These are phyloP conservation scores for Cladophialophora exuberans DNA, from an alignment of 2,329 filamentous ascomycete species.

Conservation along the genomic window DNA sequence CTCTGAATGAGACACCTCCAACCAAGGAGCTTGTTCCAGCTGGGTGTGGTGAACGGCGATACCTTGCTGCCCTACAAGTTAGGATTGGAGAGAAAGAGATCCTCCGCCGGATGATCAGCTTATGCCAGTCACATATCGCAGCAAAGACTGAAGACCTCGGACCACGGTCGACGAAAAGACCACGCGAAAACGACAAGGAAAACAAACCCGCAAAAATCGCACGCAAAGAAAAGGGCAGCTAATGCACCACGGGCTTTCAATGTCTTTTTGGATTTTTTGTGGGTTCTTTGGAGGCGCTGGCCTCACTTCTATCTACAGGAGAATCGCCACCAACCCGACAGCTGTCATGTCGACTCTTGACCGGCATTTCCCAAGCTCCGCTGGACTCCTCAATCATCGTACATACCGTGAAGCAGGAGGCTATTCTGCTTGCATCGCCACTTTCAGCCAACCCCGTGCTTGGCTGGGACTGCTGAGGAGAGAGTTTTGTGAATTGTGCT, in stretches of 20 bases:
- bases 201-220: slow-evolving; percentile 24
- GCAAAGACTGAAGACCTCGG: slow-evolving; percentile 37
- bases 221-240: slow-evolving; percentile 13
- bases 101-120: slow-evolving; percentile 57
- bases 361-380: slow-evolving; percentile 9
- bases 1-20: slow-evolving; percentile 26
- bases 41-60: slow-evolving; percentile 40
- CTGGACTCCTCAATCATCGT: slow-evolving; percentile 19
- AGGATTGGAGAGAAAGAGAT: slow-evolving; percentile 74
- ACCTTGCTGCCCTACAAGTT: slow-evolving; percentile 67
- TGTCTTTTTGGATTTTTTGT: background rate
- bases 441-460: slow-evolving; percentile 9
- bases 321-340: slow-evolving; percentile 7
- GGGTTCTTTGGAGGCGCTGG: slow-evolving; percentile 30
- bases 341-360: background rate
- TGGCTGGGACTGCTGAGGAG: slow-evolving; percentile 15
- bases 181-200: slow-evolving; percentile 33
- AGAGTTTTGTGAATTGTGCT: slow-evolving; percentile 32
- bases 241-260: background rate
- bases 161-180: slow-evolving; percentile 36
- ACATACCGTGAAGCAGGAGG: slow-evolving; percentile 15
- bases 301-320: slow-evolving; percentile 30
- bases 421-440: slow-evolving; percentile 5
- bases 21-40: slow-evolving; percentile 31
- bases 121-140: slow-evolving; percentile 39